Evolutionary conservation across 495 filamentous ascomycete genomes (phyloP).

Genomic region (Cairneyella variabilis): DNA sequence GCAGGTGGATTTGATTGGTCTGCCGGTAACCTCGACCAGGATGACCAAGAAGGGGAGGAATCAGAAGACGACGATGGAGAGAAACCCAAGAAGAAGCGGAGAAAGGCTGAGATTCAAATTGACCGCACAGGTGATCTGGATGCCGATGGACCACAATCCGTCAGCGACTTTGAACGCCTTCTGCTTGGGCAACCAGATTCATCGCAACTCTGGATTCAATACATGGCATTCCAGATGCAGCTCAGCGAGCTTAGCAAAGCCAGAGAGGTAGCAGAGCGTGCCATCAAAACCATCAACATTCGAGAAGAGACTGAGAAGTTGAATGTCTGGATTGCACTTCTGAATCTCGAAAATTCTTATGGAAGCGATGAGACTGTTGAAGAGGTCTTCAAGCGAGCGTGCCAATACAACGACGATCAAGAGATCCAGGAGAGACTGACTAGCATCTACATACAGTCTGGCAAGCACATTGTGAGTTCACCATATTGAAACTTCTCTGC

Average conservation of each 20-base stretch:
- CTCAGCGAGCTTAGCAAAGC: constrained; percentile 82
- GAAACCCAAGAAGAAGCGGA: constrained; percentile 66
- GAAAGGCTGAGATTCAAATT: constrained; percentile 70
- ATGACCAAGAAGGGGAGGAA: constrained; percentile 36
- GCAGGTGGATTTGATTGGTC: constrained; percentile 86
- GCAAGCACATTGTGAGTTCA: constrained; percentile 61
- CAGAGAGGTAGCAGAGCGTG: constrained; percentile 82
- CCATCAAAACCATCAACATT: constrained; percentile 82
- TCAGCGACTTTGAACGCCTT: constrained; percentile 88
- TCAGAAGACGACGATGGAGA: constrained; percentile 43
- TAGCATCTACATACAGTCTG: constrained; percentile 91
- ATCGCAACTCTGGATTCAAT: constrained; percentile 85
- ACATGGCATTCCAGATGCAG: constrained; percentile 96
- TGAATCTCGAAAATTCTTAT: constrained; percentile 92
- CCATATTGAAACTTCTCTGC: constrained; percentile 1
- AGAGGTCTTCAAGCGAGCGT: constrained; percentile 86
- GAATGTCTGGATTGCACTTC: constrained; percentile 89
- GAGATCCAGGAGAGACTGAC: constrained; percentile 86
- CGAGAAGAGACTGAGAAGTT: constrained; percentile 84
- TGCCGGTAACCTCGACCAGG: constrained; percentile 51
- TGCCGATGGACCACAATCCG: constrained; percentile 82
- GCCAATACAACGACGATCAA: constrained; percentile 87
- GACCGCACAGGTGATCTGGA: constrained; percentile 88
- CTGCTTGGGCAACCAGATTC: constrained; percentile 88
- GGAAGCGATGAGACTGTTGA: constrained; percentile 82